Evolutionary conservation across 441 rosid species (phyloP).

Genomic region (Brassica hybrid): DNA sequence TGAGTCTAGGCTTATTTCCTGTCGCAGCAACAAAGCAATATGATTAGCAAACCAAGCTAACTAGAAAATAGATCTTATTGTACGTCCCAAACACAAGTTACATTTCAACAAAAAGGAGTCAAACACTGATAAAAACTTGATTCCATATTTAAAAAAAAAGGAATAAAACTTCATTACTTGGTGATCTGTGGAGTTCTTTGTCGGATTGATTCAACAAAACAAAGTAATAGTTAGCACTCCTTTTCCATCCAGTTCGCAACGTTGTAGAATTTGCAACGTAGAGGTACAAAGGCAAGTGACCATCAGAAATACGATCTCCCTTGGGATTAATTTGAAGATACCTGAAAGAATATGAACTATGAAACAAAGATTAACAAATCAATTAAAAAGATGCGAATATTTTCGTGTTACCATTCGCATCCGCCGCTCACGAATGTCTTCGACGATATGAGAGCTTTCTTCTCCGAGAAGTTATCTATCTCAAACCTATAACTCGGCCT

Average conservation of each 20-base stretch:
- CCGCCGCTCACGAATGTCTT: not conserved
- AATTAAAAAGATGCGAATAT: not conserved
- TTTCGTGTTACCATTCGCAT: slow-evolving; percentile 22
- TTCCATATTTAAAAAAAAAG: no score
- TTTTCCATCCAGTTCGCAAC: slow-evolving; percentile 11
- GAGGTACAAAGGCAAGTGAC: not conserved
- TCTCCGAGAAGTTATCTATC: slow-evolving; percentile 24
- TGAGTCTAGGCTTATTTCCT: no score
- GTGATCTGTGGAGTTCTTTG: not conserved
- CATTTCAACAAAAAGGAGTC: not conserved
- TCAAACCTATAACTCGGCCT: slow-evolving; percentile 21
- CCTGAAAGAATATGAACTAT: slow-evolving; percentile 12
- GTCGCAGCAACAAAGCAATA: no score
- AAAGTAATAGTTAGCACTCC: not conserved
- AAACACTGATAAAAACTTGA: no score
- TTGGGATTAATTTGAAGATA: not conserved
- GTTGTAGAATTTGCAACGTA: not conserved
- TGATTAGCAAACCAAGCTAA: no score
- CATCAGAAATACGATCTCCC: not conserved
- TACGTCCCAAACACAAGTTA: not conserved
- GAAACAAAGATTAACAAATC: not conserved
- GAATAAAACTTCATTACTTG: not conserved
- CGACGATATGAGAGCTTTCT: not conserved
- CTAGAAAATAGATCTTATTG: not conserved
- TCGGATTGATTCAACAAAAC: not conserved